A percentile compares a stretch with the other conserved stretches of the same genome.
phyloP scores from a whole-genome alignment of 2,329 filamentous ascomycete genomes.

The Zelopaecilomyces penicillatus region DNA sequence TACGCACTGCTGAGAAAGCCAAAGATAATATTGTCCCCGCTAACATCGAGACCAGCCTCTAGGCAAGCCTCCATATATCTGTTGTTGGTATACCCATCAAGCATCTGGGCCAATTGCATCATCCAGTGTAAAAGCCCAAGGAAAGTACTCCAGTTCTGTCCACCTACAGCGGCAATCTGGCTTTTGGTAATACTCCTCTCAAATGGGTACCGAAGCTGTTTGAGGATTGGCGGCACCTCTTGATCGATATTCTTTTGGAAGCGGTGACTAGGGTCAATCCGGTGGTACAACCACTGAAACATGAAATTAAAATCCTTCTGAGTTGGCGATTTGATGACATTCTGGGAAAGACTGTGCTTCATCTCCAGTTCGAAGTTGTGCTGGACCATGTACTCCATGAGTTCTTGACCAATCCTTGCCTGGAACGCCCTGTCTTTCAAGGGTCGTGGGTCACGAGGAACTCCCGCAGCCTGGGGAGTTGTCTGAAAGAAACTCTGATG shows the following conservation, averaged over 20 bases:
- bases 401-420: slow-evolving; percentile 73
- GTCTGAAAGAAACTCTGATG: slow-evolving; percentile 96
- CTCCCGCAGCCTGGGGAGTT: slow-evolving; percentile 69
- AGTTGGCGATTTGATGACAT: slow-evolving; percentile 86
- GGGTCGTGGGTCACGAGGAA: slow-evolving; percentile 78
- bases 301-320: slow-evolving; percentile 98
- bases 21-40: slow-evolving; percentile 87
- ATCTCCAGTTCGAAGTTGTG: slow-evolving; percentile 98
- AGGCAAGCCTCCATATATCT: slow-evolving; percentile 85
- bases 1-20: slow-evolving; percentile 86
- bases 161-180: slow-evolving; percentile 87
- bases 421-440: slow-evolving; percentile 76
- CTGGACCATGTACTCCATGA: slow-evolving; percentile 83
- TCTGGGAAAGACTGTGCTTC: slow-evolving; percentile 86
- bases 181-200: slow-evolving; percentile 95
- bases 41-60: slow-evolving; percentile 80
- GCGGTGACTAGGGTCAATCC: slow-evolving; percentile 86
- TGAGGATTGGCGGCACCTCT: slow-evolving; percentile 85
- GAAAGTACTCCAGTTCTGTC: slow-evolving; percentile 95
- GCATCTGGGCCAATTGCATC: slow-evolving; percentile 94
- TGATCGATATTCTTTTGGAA: slow-evolving; percentile 94
- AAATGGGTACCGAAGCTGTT: slow-evolving; percentile 90
- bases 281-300: slow-evolving; percentile 96
- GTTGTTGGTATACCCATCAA: slow-evolving; percentile 71
- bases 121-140: slow-evolving; percentile 95